phyloP scores from a whole-genome alignment of 192 early-diverging fungal genomes.

The Helicostylum pulchrum region DNA sequence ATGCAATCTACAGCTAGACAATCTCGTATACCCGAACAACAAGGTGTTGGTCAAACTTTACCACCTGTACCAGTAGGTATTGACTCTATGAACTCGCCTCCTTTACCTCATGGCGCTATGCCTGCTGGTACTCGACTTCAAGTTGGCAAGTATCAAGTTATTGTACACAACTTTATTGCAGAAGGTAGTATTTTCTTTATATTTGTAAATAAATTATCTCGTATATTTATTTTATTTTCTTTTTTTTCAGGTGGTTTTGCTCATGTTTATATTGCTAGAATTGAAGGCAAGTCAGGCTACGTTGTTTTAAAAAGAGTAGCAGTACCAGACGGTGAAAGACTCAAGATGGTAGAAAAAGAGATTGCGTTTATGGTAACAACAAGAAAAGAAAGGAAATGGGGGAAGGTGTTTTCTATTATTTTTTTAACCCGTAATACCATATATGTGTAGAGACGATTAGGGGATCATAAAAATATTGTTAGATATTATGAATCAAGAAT shows the following conservation, averaged over 20 bases:
- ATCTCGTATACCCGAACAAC: constrained; percentile 35
- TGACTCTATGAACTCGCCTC: constrained; percentile 23
- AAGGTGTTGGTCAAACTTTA: constrained; percentile 34
- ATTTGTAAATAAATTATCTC: neutral
- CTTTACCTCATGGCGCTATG: constrained; percentile 53
- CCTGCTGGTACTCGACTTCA: constrained; percentile 59
- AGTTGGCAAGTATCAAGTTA: constrained; percentile 53
- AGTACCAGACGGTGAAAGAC: constrained; percentile 61
- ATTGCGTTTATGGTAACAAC: constrained; percentile 69
- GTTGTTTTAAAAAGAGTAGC: constrained; percentile 84
- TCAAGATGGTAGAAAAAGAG: constrained; percentile 68
- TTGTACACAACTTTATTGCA: constrained; percentile 73
- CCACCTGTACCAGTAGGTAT: constrained; percentile 32
- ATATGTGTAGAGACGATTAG: constrained; percentile 53
- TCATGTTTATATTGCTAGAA: constrained; percentile 80
- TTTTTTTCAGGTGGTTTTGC: constrained; percentile 74
- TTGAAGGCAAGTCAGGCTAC: constrained; percentile 45
- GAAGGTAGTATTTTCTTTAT: constrained; percentile 51
- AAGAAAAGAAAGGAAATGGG: neutral
- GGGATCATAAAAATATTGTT: constrained; percentile 82
- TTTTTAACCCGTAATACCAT: neutral
- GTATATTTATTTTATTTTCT: neutral
- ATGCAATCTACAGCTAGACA: constrained; percentile 16
- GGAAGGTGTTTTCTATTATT: too few relatives aligned
- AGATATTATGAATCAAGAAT: constrained; percentile 71